phyloP scores from a whole-genome alignment of 2,329 filamentous ascomycete species.

The Hymenotorrendiella dingleyae region DNA sequence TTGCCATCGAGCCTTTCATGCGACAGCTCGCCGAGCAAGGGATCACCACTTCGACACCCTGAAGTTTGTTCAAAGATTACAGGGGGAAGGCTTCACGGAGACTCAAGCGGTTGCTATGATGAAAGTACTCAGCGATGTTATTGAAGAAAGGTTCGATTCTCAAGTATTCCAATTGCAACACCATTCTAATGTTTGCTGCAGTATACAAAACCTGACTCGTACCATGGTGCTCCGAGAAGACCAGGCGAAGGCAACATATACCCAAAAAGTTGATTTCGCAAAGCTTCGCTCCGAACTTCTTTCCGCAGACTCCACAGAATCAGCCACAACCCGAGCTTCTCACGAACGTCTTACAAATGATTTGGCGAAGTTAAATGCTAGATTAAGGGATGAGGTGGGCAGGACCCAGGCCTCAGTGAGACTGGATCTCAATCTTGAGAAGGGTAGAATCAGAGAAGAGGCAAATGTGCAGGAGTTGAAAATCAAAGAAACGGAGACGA shows the following conservation, averaged over 20 bases:
- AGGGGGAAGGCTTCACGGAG: conserved; percentile 90
- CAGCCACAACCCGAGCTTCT: conserved; percentile 77
- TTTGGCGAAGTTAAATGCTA: conserved; percentile 84
- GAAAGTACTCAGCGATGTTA: conserved; percentile 92
- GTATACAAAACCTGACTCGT: conserved; percentile 92
- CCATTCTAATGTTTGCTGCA: conserved; percentile 29
- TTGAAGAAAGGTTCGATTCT: conserved; percentile 73
- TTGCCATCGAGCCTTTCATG: conserved; percentile 54
- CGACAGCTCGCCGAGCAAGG: conserved; percentile 52
- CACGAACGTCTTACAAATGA: conserved; percentile 94
- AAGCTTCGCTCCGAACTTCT: conserved; percentile 93
- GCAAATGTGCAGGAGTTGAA: conserved; percentile 95
- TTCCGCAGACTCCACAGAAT: conserved; percentile 85
- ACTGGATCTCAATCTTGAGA: conserved; percentile 91
- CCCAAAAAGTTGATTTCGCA: conserved; percentile 94
- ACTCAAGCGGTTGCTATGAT: conserved; percentile 97
- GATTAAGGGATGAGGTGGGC: conserved; percentile 87
- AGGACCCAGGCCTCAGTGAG: conserved; percentile 89
- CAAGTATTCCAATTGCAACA: not conserved
- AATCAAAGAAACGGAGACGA: conserved; percentile 97
- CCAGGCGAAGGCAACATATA: conserved; percentile 72
- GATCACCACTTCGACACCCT: conserved; percentile 98
- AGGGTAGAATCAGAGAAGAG: conserved; percentile 93
- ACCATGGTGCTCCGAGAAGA: conserved; percentile 98
- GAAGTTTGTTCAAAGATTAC: conserved; percentile 88